Evolutionary conservation across 1,139 yeast genomes (phyloP).

Genomic region (Blastobotrys buckinghamii): DNA sequence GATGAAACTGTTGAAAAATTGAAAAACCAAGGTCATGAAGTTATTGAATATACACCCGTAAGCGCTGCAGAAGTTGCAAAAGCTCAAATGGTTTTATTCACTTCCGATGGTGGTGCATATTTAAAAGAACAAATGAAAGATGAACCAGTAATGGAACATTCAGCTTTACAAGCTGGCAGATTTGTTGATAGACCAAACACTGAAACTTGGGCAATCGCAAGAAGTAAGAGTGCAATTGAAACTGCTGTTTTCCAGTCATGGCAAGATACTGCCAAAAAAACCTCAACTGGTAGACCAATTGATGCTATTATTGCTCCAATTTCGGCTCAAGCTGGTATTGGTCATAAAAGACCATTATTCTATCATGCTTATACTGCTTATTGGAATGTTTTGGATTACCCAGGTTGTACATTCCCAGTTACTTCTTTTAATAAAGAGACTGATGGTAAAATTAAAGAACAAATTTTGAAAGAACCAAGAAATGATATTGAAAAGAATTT

Average conservation of each 20-base stretch:
- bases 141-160: conserved; percentile 7
- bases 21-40: conserved; percentile 34
- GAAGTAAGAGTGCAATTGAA: conserved; percentile 6
- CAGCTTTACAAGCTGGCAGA: neutral
- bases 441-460: neutral
- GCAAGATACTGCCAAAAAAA: conserved; percentile 8
- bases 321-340: conserved; percentile 26
- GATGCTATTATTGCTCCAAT: conserved; percentile 38
- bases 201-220: conserved; percentile 17
- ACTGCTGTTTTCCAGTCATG: conserved; percentile 9
- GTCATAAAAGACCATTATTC: conserved; percentile 13
- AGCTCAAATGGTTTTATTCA: conserved; percentile 12
- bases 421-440: neutral
- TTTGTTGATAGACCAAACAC: conserved; percentile 16
- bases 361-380: conserved; percentile 38
- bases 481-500: conserved; percentile 1
- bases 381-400: conserved; percentile 44
- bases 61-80: conserved; percentile 11
- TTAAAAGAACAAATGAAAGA: neutral
- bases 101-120: conserved; percentile 21
- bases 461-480: neutral
- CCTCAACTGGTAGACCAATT: conserved; percentile 23
- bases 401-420: conserved; percentile 45
- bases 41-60: conserved; percentile 35
- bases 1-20: conserved; percentile 27